These are phyloP conservation scores for Wickerhamomyces sp. DNA, from an alignment of 1,139 yeast genomes.

Conservation along the genomic window DNA sequence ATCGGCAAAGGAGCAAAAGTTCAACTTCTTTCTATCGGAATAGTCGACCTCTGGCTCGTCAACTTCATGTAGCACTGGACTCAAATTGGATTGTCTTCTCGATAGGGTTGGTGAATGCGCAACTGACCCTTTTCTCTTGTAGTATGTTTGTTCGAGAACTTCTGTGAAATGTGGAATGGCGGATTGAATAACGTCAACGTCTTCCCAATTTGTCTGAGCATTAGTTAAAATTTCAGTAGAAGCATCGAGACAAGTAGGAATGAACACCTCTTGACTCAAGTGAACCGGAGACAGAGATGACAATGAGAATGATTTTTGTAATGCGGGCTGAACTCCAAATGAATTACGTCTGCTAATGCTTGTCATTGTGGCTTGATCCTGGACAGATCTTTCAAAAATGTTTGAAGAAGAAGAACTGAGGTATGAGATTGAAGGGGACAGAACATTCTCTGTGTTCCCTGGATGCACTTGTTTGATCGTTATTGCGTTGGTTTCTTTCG, in stretches of 20 bases:
- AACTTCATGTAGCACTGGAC: background rate
- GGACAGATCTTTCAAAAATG: slow-evolving; percentile 36
- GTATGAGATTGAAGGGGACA: slow-evolving; percentile 2
- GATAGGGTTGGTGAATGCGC: slow-evolving; percentile 2
- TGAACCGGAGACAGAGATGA: slow-evolving; percentile 30
- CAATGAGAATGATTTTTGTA: slow-evolving; percentile 5
- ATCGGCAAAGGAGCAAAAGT: slow-evolving; percentile 22
- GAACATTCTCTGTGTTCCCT: background rate
- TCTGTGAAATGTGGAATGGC: slow-evolving; percentile 3
- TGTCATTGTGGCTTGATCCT: slow-evolving; percentile 20
- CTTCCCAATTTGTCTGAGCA: slow-evolving; percentile 18
- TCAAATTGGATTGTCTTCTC: slow-evolving; percentile 3
- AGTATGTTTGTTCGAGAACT: slow-evolving; percentile 9
- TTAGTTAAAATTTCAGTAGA: slow-evolving; percentile 47
- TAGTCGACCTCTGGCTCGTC: slow-evolving; percentile 13
- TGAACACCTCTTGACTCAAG: slow-evolving; percentile 46
- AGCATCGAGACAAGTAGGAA: slow-evolving; percentile 72
- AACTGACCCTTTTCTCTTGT: slow-evolving; percentile 1
- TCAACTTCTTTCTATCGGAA: slow-evolving; percentile 19
- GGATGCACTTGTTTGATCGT: background rate
- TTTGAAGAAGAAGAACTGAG: slow-evolving; percentile 23
- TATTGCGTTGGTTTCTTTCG: background rate
- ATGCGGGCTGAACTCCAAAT: slow-evolving; percentile 5
- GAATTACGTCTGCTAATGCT: slow-evolving; percentile 13
- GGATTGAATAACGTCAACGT: slow-evolving; percentile 20